These are phyloP conservation scores for Rhizophagus clarus DNA, from an alignment of 192 early-diverging fungal genomes.

Conservation along the genomic window DNA sequence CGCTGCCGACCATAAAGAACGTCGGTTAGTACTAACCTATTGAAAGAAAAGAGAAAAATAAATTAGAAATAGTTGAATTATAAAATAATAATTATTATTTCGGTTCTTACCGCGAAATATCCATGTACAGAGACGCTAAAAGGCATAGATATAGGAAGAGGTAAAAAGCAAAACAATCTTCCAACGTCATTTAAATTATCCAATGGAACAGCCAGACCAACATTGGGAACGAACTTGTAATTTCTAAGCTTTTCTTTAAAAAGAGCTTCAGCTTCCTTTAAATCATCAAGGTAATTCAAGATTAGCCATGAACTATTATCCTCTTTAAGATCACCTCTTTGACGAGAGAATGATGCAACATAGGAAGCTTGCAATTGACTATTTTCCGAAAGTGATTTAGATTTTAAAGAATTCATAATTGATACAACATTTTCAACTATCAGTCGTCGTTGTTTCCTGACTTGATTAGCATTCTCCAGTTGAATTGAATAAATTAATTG, in stretches of 20 bases:
- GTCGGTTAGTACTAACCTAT: neutral
- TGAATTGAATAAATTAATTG: too few species aligned
- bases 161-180: conserved; percentile 1
- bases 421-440: neutral
- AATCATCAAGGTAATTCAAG: neutral
- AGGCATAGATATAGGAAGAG: neutral
- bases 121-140: neutral
- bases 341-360: neutral
- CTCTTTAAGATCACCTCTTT: neutral
- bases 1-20: neutral
- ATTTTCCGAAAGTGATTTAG: neutral
- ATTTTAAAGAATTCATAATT: neutral
- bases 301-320: neutral
- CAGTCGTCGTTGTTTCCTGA: neutral
- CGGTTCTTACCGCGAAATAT: neutral
- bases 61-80: too few species aligned
- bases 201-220: neutral
- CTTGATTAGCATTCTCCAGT: neutral
- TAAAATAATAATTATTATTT: too few species aligned
- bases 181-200: neutral
- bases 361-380: neutral
- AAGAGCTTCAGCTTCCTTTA: neutral
- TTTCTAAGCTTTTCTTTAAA: neutral
- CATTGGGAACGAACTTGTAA: neutral
- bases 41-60: too few species aligned